These are phyloP conservation scores for Prinsepia uniflora DNA, from an alignment of 306 rosid genomes.

Conservation along the genomic window DNA sequence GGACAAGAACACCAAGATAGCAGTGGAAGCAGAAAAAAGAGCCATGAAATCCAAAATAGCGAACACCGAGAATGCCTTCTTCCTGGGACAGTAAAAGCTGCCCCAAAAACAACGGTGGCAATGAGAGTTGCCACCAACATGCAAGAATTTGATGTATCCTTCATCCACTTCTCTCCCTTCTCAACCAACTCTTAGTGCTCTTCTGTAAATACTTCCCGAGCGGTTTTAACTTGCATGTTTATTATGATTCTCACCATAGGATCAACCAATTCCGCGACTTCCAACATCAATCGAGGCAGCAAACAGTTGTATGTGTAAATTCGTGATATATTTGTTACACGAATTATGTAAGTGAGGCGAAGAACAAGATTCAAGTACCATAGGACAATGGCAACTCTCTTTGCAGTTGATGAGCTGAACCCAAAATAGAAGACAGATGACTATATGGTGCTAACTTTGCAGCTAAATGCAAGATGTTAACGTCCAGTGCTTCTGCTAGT, in stretches of 20 bases:
- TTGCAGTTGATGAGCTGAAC: not conserved
- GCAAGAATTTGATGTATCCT: constrained; percentile 50
- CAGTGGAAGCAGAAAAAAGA: not conserved
- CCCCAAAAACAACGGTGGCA: constrained; percentile 42
- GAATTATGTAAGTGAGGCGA: not conserved
- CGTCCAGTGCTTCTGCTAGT: too few species aligned
- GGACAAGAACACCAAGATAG: not conserved
- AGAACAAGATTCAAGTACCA: not conserved
- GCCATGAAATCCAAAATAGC: not conserved
- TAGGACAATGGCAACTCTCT: not conserved
- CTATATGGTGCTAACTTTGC: too few species aligned
- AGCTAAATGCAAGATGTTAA: too few species aligned
- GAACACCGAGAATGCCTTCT: constrained; percentile 35
- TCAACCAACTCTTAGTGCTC: constrained; percentile 42
- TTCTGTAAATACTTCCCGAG: constrained; percentile 47
- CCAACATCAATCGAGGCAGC: constrained; percentile 17
- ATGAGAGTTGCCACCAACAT: constrained; percentile 48
- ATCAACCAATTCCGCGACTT: constrained; percentile 42
- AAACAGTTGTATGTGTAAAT: too few species aligned
- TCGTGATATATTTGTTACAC: too few species aligned
- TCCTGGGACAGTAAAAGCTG: constrained; percentile 45
- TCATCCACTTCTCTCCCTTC: constrained; percentile 53
- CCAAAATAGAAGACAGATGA: too few species aligned
- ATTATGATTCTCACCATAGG: constrained; percentile 17
- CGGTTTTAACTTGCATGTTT: constrained; percentile 14